These are phyloP conservation scores for Kwoniella mangroviensis DNA, from an alignment of 768 basidiomycete genomes.

Conservation along the genomic window DNA sequence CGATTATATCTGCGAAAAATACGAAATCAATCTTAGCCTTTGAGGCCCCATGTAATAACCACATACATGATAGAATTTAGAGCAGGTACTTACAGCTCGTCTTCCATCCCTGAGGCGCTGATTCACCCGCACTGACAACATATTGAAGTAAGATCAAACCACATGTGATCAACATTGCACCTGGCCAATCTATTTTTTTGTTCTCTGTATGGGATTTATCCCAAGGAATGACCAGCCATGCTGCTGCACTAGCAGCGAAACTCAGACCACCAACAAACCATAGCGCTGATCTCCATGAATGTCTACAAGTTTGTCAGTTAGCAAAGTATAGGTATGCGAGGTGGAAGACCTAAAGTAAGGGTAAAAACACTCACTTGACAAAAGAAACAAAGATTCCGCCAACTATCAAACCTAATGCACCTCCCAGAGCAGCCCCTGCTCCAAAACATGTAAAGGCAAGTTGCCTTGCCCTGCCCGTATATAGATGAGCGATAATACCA, in stretches of 20 bases:
- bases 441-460: conserved; percentile 82
- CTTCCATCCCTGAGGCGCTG: conserved; percentile 68
- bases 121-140: conserved; percentile 70
- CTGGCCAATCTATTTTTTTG: conserved; percentile 72
- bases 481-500: conserved; percentile 80
- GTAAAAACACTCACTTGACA: conserved; percentile 53
- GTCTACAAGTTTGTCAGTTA: conserved; percentile 13
- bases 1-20: conserved; percentile 67
- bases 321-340: conserved; percentile 34
- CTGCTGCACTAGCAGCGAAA: conserved; percentile 64
- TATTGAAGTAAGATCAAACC: conserved; percentile 75
- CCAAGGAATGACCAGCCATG: conserved; percentile 66
- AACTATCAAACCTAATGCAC: conserved; percentile 69
- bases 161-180: conserved; percentile 68
- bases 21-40: neutral
- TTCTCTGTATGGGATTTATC: conserved; percentile 61
- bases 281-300: conserved; percentile 70
- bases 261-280: conserved; percentile 69
- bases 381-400: conserved; percentile 74
- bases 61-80: conserved; percentile 8
- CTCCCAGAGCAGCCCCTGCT: conserved; percentile 83
- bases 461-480: conserved; percentile 72
- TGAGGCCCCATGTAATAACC: no score
- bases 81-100: conserved; percentile 62
- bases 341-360: conserved; percentile 67